Evolutionary conservation across 2,329 filamentous ascomycete genomes (phyloP).

Genomic region (Colletotrichum brevisporum): DNA sequence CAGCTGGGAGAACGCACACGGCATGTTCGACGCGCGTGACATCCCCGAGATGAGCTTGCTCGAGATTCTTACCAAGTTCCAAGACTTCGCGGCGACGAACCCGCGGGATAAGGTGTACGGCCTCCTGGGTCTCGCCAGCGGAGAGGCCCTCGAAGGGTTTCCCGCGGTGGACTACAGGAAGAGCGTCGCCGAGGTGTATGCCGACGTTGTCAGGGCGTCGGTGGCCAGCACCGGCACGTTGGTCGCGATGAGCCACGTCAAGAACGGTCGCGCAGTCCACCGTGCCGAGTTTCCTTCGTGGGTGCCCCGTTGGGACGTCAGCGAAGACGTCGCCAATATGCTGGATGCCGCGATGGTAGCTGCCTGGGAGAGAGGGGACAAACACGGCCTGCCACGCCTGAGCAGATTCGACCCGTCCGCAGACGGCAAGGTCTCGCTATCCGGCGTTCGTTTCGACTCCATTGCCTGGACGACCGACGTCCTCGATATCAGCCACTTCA

Average conservation of each 20-base stretch:
- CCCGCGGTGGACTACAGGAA: conserved; percentile 8
- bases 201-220: conserved; percentile 3
- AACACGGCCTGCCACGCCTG: conserved; percentile 8
- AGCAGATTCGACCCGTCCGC: background rate
- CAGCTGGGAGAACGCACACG: conserved; percentile 13
- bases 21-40: conserved; percentile 24
- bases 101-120: conserved; percentile 29
- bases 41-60: background rate
- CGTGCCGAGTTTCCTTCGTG: conserved; percentile 2
- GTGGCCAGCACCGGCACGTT: background rate
- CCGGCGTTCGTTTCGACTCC: conserved; percentile 18
- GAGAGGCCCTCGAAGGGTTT: background rate
- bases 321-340: background rate
- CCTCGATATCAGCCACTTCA: conserved; percentile 15
- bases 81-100: conserved; percentile 18
- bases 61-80: conserved; percentile 12
- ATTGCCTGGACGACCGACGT: conserved; percentile 14
- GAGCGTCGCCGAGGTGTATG: conserved; percentile 10
- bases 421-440: conserved; percentile 11
- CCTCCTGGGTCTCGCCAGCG: conserved; percentile 7
- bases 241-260: conserved; percentile 4
- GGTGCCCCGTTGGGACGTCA: conserved; percentile 16
- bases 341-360: background rate
- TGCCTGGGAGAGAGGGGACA: conserved; percentile 7
- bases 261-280: background rate